Base-by-base conservation (phyloP, 2,329 filamentous ascomycete species). In the Beauveria sp. region DNA sequence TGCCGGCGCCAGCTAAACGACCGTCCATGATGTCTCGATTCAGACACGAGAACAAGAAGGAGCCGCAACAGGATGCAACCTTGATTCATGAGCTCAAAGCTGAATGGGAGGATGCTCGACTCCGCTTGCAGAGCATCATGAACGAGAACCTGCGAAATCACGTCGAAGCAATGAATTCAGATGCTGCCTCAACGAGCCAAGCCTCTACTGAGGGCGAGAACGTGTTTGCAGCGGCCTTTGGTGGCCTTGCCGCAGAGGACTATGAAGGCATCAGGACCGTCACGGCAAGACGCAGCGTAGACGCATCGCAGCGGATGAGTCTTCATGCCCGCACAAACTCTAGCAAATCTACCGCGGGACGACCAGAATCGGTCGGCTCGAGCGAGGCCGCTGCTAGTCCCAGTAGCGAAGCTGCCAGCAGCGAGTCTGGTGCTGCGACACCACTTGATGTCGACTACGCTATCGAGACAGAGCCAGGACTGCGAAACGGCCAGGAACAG, bases 91-190 rank as follows among this genome's bases (percentile, higher is more conserved):
- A 76, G 53, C 64, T 78, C 8, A 73, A 70, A 61, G 72, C 71
- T 28, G 74, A 77, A 42, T 78, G 76, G 76, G 75, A 76, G 24
- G 67, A 70, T 20, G 71, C 72, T 1, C 69, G 72, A 7, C 67
- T 67, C 14, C 69, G 72, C 20, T 66, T 76, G 54, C 68, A 72
- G 34, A 69, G 67, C 22, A 69, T 77, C 50, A 65, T 77, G 20
- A 70, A 73, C 61, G 71, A 74, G 46, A 78, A 78, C 42, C 69
- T 69, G 43, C 65, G 67, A 14, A 62, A 70, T 1, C 67, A 69
- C 28, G 66, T 70, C n/a, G 69, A 68, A 9, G 60, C 55, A n/a
- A 16, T 52, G 10, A 51, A 16, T 20, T 55, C 34, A 26, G 48
- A 69, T 53, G 68, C 70, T 40, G 67, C 66, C 2, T 10, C 63